Conservation (phyloP, 805 yeast species). For the Cephaloascus albidus region DNA sequence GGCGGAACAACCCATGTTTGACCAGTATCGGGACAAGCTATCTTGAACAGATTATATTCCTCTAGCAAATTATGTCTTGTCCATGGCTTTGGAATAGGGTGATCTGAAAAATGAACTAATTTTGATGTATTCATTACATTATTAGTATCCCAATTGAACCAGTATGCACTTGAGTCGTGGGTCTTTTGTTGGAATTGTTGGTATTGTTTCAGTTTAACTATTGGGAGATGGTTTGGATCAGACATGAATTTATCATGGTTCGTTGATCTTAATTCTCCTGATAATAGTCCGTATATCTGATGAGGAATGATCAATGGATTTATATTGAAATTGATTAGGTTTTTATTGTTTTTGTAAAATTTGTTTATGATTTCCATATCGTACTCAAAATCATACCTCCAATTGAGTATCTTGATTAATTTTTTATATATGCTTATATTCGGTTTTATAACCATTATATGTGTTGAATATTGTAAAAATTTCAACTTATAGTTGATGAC, state of each 20-base stretch:
- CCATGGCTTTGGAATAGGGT: slow-evolving; percentile 67
- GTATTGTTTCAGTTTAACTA: slow-evolving; percentile 3
- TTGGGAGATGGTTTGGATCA: slow-evolving; percentile 33
- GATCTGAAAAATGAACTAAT: slow-evolving; percentile 56
- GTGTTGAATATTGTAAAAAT: slow-evolving; percentile 22
- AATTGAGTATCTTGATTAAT: slow-evolving; percentile 11
- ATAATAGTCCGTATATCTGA: slow-evolving; percentile 36
- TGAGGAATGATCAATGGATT: slow-evolving; percentile 32
- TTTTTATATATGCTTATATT: slow-evolving; percentile 14
- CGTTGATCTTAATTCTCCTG: slow-evolving; percentile 34
- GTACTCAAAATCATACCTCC: slow-evolving; percentile 25
- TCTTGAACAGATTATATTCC: slow-evolving; percentile 15
- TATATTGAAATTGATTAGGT: slow-evolving; percentile 6
- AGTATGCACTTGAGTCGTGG: not conserved
- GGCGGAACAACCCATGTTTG: slow-evolving; percentile 9
- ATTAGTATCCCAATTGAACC: slow-evolving; percentile 22
- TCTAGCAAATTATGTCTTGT: slow-evolving; percentile 11
- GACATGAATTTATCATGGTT: slow-evolving; percentile 30
- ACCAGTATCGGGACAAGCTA: slow-evolving; percentile 13
- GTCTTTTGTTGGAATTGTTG: not conserved
- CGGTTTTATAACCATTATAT: slow-evolving; percentile 56
- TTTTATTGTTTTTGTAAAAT: slow-evolving; percentile 13
- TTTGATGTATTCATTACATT: slow-evolving; percentile 20
- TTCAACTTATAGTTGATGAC: not conserved
- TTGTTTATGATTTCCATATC: slow-evolving; percentile 48